A percentile compares a stretch with the other conserved stretches of the same genome.
Evolutionary conservation across 148 eudicot genomes (phyloP).

Genomic region (Heliosperma pusillum): DNA sequence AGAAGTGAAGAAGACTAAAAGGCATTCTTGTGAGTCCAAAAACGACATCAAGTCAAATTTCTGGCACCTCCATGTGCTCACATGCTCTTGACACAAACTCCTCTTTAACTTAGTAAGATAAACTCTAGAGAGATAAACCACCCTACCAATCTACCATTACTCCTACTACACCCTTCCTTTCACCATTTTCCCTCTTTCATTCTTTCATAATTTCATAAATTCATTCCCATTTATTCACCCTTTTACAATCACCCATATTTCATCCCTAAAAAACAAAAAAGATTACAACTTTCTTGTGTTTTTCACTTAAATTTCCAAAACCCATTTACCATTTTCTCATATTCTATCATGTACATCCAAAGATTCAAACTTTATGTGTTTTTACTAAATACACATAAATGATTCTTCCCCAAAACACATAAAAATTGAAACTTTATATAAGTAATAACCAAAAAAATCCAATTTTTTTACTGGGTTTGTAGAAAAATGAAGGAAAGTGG

Average conservation of each 20-base stretch:
- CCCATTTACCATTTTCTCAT: neutral
- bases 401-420: neutral
- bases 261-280: neutral
- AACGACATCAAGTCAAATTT: conserved; percentile 32
- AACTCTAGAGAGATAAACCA: neutral
- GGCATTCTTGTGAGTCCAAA: conserved; percentile 21
- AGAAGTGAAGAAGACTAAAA: conserved; percentile 18
- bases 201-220: neutral
- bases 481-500: conserved; percentile 44
- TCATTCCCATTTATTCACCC: neutral
- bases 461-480: neutral
- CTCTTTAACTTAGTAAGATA: neutral
- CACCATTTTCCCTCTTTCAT: conserved; percentile 9
- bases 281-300: neutral
- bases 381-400: neutral
- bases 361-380: conserved; percentile 15
- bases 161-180: no score
- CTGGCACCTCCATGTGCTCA: conserved; percentile 40
- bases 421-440: neutral
- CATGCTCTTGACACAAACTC: conserved; percentile 26
- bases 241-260: neutral
- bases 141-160: neutral
- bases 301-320: neutral
- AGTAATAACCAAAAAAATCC: neutral
- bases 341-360: neutral